Evolutionary conservation across 2,329 filamentous ascomycete genomes (phyloP), one percentile per base, ranked within the genome.

Genomic region (Trichoderma sp.): DNA sequence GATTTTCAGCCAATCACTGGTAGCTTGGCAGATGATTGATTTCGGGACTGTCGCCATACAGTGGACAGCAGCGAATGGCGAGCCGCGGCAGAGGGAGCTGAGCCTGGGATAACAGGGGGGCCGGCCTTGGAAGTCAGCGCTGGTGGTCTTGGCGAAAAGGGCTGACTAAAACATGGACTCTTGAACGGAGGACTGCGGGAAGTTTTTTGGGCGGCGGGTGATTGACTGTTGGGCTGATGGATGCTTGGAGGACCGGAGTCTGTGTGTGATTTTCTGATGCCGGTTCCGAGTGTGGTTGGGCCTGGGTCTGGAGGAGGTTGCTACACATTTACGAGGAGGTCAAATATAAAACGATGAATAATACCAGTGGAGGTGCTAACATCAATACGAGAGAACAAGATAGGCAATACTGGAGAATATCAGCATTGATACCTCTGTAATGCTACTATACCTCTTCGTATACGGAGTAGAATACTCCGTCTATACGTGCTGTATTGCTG

Each of bases 101-200:
- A 39, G 63, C 21, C 8, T 53, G 18, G n/a, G 14, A 14, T 32
- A 26, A 53, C 47, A 57, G 64, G 64, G 64, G 47, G 51, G 15
- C 63, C 21, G 56, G 63, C 51, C 47, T 56, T 39, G 63, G 30
- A 21, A 34, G 63, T 57, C 64, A 57, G 64, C 64, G 64, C 64
- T 56, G 64, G 30, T 14, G 47, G 47, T 39, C 64, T 67, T 67
- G 64, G 64, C 64, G 15, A 67, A 24, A 24, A 24, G 30, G 18
- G 11, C 32, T 32, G 15, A 26, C 53, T 28, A 39, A 28, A 39
- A 39, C 2, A 21, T 34, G 30, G 30, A 32, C 30, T 12, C 28
- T 30, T 18, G 30, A 21, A 53, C 30, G 36, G 47, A 51, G 8
- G 18, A 43, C 14, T n/a, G 18, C 47, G 47, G 47, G 21, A 21